Evolutionary conservation across 306 rosid species (phyloP).

Genomic region (Dalbergia cultrata): DNA sequence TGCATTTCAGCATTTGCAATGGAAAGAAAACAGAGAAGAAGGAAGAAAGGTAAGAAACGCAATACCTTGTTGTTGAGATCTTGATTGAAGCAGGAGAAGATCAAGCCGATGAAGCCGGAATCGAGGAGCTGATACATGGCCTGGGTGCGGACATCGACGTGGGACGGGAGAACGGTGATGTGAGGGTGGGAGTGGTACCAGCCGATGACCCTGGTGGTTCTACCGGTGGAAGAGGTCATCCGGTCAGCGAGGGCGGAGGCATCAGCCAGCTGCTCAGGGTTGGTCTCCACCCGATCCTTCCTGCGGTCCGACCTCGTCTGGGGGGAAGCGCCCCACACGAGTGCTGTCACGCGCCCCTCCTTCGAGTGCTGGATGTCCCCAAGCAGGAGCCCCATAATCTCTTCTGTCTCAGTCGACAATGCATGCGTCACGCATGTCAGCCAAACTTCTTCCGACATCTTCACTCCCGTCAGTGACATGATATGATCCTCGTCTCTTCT

Average conservation of each 20-base stretch:
- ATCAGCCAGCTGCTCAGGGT: conserved; percentile 97
- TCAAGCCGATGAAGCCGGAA: conserved; percentile 95
- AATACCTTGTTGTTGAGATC: conserved; percentile 78
- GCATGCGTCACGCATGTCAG: conserved; percentile 93
- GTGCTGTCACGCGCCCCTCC: conserved; percentile 81
- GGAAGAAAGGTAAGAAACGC: too few relatives aligned
- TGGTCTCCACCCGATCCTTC: conserved; percentile 97
- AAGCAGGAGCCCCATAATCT: conserved; percentile 98
- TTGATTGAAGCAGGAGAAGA: conserved; percentile 94
- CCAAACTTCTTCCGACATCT: conserved; percentile 96
- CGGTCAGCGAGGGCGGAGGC: conserved; percentile 97
- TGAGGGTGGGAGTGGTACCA: conserved; percentile 99
- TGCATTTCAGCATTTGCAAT: too few relatives aligned
- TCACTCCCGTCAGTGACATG: conserved; percentile 89
- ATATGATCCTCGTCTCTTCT: conserved; percentile 37
- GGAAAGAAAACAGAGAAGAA: too few relatives aligned
- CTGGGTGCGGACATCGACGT: conserved; percentile 95
- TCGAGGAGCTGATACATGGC: conserved; percentile 98
- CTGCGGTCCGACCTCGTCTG: conserved; percentile 93
- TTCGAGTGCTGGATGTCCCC: conserved; percentile 91
- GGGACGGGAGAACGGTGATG: conserved; percentile 98
- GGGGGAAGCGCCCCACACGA: conserved; percentile 99
- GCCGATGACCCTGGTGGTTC: conserved; percentile 94
- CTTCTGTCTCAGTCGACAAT: conserved; percentile 97
- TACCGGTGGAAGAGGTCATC: conserved; percentile 76